Conservation (phyloP, 371 early-diverging fungal genomes). For the Zychaea mexicana region DNA sequence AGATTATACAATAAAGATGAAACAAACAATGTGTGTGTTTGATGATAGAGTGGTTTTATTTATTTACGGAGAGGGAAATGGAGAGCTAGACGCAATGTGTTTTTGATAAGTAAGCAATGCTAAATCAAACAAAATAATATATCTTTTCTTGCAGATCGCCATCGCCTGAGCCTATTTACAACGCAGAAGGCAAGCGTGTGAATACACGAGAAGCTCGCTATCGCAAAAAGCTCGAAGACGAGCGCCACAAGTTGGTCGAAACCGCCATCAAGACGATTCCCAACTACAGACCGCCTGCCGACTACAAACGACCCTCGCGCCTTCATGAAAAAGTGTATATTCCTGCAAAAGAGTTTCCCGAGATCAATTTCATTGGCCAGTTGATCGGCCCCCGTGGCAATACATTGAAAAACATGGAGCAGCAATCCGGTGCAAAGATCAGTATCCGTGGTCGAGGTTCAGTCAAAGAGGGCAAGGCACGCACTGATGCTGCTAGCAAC, state of each 20-base stretch:
- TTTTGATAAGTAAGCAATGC: neutral
- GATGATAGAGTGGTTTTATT: neutral
- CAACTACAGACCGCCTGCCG: constrained; percentile 86
- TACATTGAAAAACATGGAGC: constrained; percentile 93
- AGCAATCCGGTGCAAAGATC: constrained; percentile 93
- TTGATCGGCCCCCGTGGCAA: constrained; percentile 97
- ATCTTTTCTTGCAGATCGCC: too few species aligned
- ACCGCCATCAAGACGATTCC: constrained; percentile 77
- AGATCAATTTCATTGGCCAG: constrained; percentile 97
- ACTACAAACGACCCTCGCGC: constrained; percentile 86
- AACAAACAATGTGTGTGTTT: neutral
- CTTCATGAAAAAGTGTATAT: constrained; percentile 92
- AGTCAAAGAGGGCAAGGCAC: constrained; percentile 93
- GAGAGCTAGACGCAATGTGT: too few species aligned
- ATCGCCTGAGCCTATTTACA: constrained; percentile 92
- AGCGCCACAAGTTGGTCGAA: constrained; percentile 88
- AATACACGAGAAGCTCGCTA: constrained; percentile 94
- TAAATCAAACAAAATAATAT: constrained; percentile 1
- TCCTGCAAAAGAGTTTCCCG: constrained; percentile 93
- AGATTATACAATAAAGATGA: neutral
- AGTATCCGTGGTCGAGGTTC: constrained; percentile 97
- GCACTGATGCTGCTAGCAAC: constrained; percentile 63
- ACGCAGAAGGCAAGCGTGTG: constrained; percentile 90
- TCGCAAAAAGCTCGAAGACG: constrained; percentile 91
- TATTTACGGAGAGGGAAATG: too few species aligned